Evolutionary conservation across 495 filamentous ascomycete species (phyloP).

Genomic region (Acidomyces sp.): DNA sequence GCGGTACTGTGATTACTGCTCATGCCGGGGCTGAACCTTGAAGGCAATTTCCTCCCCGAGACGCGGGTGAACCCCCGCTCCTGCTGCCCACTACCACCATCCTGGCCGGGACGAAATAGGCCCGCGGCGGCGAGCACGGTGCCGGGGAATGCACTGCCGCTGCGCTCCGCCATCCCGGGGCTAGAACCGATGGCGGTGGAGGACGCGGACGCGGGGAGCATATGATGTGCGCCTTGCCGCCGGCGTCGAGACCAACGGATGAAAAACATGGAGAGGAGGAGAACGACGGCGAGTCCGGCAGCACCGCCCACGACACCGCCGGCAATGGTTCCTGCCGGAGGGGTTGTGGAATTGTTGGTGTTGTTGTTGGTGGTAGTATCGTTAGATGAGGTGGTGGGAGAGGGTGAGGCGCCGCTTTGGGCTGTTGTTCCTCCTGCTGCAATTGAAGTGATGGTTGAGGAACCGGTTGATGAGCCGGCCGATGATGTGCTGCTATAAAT

Average conservation of each 20-base stretch:
- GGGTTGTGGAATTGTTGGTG: conserved; percentile 5
- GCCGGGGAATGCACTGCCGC: conserved; percentile 8
- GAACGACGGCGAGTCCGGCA: conserved; percentile 19
- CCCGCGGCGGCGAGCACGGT: conserved; percentile 16
- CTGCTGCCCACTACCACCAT: too few relatives aligned
- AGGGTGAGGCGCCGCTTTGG: background rate
- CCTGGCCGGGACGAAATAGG: too few relatives aligned
- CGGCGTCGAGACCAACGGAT: conserved; percentile 21
- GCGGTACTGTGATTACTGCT: conserved; percentile 6
- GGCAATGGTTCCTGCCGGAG: conserved; percentile 18
- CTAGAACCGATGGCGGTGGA: too few relatives aligned
- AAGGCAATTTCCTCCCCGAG: conserved; percentile 22
- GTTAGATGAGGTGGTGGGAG: background rate
- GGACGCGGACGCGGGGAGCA: too few relatives aligned
- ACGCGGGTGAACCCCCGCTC: conserved; percentile 20
- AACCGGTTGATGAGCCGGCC: background rate
- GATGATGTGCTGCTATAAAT: too few relatives aligned
- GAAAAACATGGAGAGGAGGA: conserved; percentile 19
- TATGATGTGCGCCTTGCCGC: conserved; percentile 9
- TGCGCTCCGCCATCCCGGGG: conserved; percentile 19
- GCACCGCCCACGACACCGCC: conserved; percentile 23
- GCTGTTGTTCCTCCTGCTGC: background rate
- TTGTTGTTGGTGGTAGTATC: background rate
- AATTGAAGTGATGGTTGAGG: conserved; percentile 1
- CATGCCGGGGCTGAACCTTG: conserved; percentile 19